Evolutionary conservation across 345 rosid genomes (phyloP).

Genomic region (Populus nigra): DNA sequence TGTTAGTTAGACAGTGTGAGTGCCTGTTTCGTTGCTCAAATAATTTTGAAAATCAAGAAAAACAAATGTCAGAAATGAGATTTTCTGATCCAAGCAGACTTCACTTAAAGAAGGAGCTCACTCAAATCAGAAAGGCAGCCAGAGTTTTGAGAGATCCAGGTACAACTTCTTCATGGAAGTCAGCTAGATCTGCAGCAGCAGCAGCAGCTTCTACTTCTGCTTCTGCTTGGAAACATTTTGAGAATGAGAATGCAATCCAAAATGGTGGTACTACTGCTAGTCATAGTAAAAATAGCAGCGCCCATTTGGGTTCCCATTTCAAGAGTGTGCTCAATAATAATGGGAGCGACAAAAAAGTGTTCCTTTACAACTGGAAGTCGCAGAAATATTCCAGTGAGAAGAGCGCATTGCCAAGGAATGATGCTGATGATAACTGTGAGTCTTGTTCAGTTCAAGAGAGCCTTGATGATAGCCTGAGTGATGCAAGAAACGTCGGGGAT

Average conservation of each 20-base stretch:
- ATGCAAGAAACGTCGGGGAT: slow-evolving; percentile 61
- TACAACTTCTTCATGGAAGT: slow-evolving; percentile 77
- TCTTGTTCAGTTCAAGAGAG: slow-evolving; percentile 62
- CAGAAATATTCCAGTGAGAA: slow-evolving; percentile 58
- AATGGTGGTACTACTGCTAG: slow-evolving; percentile 5
- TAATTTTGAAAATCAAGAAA: not conserved
- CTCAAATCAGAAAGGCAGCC: slow-evolving; percentile 90
- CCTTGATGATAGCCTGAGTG: slow-evolving; percentile 63
- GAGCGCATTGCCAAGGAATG: slow-evolving; percentile 38
- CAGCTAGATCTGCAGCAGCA: slow-evolving; percentile 63
- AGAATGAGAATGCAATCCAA: slow-evolving; percentile 20
- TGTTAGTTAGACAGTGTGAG: not conserved
- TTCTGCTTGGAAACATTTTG: slow-evolving; percentile 21
- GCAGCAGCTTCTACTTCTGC: slow-evolving; percentile 29
- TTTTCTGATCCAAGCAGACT: slow-evolving; percentile 67
- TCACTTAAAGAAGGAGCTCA: slow-evolving; percentile 82
- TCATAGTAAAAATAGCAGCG: not conserved
- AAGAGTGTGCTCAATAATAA: slow-evolving; percentile 8
- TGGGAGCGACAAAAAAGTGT: slow-evolving; percentile 58
- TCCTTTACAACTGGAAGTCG: slow-evolving; percentile 76
- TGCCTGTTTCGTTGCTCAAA: not conserved
- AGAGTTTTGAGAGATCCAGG: slow-evolving; percentile 89
- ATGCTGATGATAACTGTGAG: slow-evolving; percentile 17
- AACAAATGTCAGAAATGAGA: slow-evolving; percentile 55
- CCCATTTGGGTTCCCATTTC: slow-evolving; percentile 33